phyloP scores from a whole-genome alignment of 208 protist genomes.

The Kentomonas sorsogonicus region DNA sequence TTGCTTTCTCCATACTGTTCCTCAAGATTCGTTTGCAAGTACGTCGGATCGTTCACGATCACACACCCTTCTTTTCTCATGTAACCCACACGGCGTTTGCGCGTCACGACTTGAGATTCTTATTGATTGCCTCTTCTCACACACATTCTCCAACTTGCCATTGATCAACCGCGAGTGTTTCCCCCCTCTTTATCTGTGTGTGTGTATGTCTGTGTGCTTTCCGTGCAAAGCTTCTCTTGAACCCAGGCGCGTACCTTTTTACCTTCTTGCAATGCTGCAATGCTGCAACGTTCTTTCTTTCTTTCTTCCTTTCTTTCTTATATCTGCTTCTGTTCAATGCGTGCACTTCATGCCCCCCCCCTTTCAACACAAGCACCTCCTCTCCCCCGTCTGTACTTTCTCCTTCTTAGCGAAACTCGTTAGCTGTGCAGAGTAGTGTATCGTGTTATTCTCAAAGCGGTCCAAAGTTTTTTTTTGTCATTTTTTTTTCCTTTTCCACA shows the following conservation, averaged over 20 bases:
- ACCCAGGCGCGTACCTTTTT: background rate
- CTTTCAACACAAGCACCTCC: background rate
- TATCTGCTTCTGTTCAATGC: background rate
- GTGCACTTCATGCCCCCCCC: background rate
- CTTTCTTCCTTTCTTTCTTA: constrained; percentile 4
- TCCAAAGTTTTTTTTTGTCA: background rate
- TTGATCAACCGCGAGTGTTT: background rate
- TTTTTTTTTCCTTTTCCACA: constrained; percentile 6
- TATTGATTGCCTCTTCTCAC: constrained; percentile 1
- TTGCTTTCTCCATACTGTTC: background rate
- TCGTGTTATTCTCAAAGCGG: background rate
- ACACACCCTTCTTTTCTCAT: background rate
- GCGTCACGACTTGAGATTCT: background rate
- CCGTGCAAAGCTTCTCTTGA: background rate
- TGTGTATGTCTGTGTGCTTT: background rate
- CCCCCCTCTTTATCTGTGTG: background rate
- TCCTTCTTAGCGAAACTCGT: background rate
- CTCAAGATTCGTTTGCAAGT: background rate
- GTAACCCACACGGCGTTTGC: background rate
- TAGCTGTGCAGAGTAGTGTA: background rate
- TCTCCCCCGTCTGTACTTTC: background rate
- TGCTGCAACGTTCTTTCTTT: background rate
- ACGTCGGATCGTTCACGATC: background rate
- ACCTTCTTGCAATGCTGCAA: constrained; percentile 1
- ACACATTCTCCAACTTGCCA: background rate